Percentiles rank a stretch among this genome's conserved stretches.
phyloP scores from a whole-genome alignment of 2,329 filamentous ascomycete genomes.

The Cadophora malorum region DNA sequence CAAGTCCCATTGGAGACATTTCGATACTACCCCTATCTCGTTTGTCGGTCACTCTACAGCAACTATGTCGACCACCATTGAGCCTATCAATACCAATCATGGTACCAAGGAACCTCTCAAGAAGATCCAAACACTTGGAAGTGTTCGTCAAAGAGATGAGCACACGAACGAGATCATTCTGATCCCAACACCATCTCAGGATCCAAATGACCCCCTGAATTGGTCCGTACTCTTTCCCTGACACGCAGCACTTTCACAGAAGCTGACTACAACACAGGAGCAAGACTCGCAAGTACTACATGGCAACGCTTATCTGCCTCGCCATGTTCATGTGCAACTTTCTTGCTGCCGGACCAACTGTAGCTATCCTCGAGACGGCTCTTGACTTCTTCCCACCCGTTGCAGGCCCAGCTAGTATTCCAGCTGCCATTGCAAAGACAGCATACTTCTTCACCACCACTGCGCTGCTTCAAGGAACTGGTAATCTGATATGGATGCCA shows the following conservation, averaged over 20 bases:
- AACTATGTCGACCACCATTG: neutral
- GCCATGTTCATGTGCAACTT: constrained; percentile 1
- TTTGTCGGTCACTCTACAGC: neutral
- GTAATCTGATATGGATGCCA: neutral
- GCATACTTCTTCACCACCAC: neutral
- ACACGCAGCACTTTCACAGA: neutral
- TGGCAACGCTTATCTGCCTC: neutral
- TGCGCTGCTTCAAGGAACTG: neutral
- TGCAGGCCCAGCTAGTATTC: neutral
- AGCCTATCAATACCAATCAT: neutral
- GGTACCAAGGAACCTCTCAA: constrained; percentile 11
- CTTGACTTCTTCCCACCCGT: neutral
- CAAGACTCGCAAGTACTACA: neutral
- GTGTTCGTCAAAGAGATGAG: constrained; percentile 33
- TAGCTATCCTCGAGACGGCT: neutral
- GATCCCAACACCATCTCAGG: constrained; percentile 44
- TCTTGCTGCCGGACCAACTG: neutral
- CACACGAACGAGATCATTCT: constrained; percentile 42
- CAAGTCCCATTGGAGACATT: neutral
- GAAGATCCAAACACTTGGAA: constrained; percentile 31
- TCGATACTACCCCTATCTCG: neutral
- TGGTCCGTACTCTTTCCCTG: constrained; percentile 2
- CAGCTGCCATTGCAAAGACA: neutral
- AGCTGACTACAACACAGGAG: neutral
- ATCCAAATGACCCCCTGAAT: constrained; percentile 35